Evolutionary conservation across 495 filamentous ascomycete genomes (phyloP).

Genomic region (Lophiostoma macrostomum): DNA sequence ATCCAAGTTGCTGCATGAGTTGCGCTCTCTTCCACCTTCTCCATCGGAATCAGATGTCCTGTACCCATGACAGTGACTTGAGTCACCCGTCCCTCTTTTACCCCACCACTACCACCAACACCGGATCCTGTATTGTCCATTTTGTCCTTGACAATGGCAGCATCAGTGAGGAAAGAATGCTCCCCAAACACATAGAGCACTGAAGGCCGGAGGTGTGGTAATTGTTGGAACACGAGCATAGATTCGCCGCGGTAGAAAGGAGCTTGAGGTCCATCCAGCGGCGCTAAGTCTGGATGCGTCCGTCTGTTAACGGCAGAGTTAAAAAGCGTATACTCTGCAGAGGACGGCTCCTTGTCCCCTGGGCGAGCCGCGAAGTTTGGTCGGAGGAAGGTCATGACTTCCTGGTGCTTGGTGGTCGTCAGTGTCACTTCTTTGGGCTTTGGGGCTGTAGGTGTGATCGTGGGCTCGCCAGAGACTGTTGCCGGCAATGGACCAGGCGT

Average conservation of each 20-base stretch:
- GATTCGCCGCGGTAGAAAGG: constrained; percentile 80
- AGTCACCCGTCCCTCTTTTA: constrained; percentile 62
- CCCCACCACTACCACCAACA: constrained; percentile 66
- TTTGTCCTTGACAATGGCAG: constrained; percentile 52
- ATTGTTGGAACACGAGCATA: constrained; percentile 54
- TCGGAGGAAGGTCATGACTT: constrained; percentile 45
- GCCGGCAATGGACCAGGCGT: constrained; percentile 25
- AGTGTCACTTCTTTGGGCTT: constrained; percentile 37
- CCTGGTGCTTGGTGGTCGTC: constrained; percentile 43
- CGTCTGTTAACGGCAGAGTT: constrained; percentile 36
- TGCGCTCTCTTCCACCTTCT: constrained; percentile 61
- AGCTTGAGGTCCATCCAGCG: constrained; percentile 32
- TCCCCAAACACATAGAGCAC: constrained; percentile 79
- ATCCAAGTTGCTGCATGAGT: constrained; percentile 62
- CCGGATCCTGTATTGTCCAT: constrained; percentile 63
- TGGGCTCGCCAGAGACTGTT: constrained; percentile 26
- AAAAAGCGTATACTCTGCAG: constrained; percentile 25
- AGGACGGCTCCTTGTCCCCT: constrained; percentile 13
- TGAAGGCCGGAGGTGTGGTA: constrained; percentile 71
- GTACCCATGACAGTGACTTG: constrained; percentile 61
- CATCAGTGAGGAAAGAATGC: constrained; percentile 58
- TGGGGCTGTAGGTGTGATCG: constrained; percentile 25
- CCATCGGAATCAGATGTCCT: constrained; percentile 85
- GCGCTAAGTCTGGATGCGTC: constrained; percentile 41
- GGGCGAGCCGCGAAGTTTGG: constrained; percentile 30